These are phyloP conservation scores for Colletotrichum costaricense DNA, from an alignment of 2,329 filamentous ascomycete species.

Conservation along the genomic window DNA sequence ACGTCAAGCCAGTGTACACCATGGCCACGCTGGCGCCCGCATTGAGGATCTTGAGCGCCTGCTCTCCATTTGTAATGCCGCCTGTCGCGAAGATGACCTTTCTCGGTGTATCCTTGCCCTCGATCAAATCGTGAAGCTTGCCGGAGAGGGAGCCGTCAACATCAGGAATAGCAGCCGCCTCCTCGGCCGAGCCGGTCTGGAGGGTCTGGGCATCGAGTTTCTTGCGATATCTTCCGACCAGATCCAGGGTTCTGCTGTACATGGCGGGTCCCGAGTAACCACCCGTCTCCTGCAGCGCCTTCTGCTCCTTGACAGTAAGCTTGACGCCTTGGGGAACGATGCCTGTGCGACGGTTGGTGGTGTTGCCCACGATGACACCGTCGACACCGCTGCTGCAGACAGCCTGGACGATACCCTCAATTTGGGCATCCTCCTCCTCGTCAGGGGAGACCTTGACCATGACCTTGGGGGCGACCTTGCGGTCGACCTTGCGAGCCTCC, in stretches of 20 bases:
- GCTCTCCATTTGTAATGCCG: slow-evolving; percentile 88
- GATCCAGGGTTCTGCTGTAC: slow-evolving; percentile 80
- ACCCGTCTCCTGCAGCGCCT: slow-evolving; percentile 79
- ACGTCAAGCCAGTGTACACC: slow-evolving; percentile 84
- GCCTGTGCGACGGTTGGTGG: slow-evolving; percentile 84
- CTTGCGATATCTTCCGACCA: slow-evolving; percentile 84
- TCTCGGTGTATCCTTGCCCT: slow-evolving; percentile 47
- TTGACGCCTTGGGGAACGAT: slow-evolving; percentile 75
- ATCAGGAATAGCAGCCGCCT: slow-evolving; percentile 42
- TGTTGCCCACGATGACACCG: slow-evolving; percentile 97
- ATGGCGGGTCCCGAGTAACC: slow-evolving; percentile 93
- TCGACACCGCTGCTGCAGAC: slow-evolving; percentile 88
- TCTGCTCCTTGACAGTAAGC: slow-evolving; percentile 74
- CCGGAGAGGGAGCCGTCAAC: slow-evolving; percentile 47
- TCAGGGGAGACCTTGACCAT: slow-evolving; percentile 99
- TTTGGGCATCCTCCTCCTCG: slow-evolving; percentile 86
- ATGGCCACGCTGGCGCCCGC: slow-evolving; percentile 92
- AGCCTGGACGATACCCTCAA: slow-evolving; percentile 89
- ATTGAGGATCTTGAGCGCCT: slow-evolving; percentile 84
- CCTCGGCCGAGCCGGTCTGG: slow-evolving; percentile 45
- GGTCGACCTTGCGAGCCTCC: slow-evolving; percentile 75
- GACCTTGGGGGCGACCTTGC: slow-evolving; percentile 80
- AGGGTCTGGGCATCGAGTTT: slow-evolving; percentile 68
- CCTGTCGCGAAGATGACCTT: slow-evolving; percentile 96
- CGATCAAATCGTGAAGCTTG: slow-evolving; percentile 34